Percentiles rank a stretch among this genome's conserved stretches.
phyloP scores from a whole-genome alignment of 805 yeast genomes.

The Yamadazyma sp. region DNA sequence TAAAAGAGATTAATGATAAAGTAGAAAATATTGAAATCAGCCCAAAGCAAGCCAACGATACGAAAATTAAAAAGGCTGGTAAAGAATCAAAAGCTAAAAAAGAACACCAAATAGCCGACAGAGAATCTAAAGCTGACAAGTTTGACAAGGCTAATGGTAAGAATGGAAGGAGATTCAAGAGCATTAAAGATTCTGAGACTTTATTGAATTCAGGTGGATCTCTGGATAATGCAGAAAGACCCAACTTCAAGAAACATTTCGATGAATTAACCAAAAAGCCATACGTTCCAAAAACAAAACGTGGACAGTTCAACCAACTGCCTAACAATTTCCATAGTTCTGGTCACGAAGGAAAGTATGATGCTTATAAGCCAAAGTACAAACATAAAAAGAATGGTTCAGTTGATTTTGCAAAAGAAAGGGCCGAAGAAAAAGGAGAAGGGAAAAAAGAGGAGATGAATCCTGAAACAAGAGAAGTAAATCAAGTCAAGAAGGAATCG shows the following conservation, averaged over 20 bases:
- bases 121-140: not conserved
- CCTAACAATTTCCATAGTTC: too few species aligned
- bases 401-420: not conserved
- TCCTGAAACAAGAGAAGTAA: not conserved
- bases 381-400: too few species aligned
- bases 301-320: too few species aligned
- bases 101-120: not conserved
- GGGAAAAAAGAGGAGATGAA: constrained; percentile 1
- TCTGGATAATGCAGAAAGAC: constrained; percentile 18
- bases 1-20: constrained; percentile 6
- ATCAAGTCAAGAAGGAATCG: not conserved
- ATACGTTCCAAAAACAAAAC: constrained; percentile 15
- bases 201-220: constrained; percentile 1
- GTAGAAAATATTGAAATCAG: constrained; percentile 1
- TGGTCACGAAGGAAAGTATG: too few species aligned
- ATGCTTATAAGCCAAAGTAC: not conserved
- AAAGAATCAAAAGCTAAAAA: constrained; percentile 1
- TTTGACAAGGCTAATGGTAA: not conserved
- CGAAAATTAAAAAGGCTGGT: constrained; percentile 1
- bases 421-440: not conserved
- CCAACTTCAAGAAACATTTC: constrained; percentile 31
- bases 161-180: not conserved
- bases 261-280: constrained; percentile 21
- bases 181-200: constrained; percentile 1
- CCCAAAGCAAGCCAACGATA: not conserved